These are phyloP conservation scores for Medicago ruthenica DNA, from an alignment of 306 rosid species.

Conservation along the genomic window DNA sequence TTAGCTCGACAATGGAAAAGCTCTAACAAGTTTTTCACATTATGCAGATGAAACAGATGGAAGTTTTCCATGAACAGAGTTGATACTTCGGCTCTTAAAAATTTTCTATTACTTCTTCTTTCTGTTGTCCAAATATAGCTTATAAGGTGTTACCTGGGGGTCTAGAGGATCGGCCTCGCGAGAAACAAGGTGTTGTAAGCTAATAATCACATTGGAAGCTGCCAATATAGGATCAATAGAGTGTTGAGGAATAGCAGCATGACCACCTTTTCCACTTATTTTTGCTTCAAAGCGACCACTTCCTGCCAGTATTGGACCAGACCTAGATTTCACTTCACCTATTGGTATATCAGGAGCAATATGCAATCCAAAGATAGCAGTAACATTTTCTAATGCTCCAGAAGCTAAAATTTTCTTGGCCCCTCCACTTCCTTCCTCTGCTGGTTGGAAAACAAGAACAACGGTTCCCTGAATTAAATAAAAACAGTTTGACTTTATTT, in stretches of 20 bases:
- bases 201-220: conserved; percentile 78
- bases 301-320: conserved; percentile 78
- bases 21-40: background rate
- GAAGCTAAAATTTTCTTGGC: conserved; percentile 65
- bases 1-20: background rate
- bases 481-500: too few species aligned
- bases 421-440: conserved; percentile 91
- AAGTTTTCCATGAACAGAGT: background rate
- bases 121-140: too few species aligned
- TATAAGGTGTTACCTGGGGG: conserved; percentile 54
- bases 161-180: conserved; percentile 93
- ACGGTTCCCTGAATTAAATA: conserved; percentile 72
- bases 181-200: conserved; percentile 85
- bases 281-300: conserved; percentile 81
- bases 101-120: too few species aligned
- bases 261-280: conserved; percentile 86
- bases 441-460: conserved; percentile 94
- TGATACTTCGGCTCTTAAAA: background rate
- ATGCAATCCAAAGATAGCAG: conserved; percentile 84
- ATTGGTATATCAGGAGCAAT: conserved; percentile 50
- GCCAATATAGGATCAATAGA: conserved; percentile 86
- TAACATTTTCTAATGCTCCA: conserved; percentile 75
- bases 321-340: conserved; percentile 65
- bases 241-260: conserved; percentile 89
- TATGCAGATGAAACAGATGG: background rate